Percentiles rank a stretch among this genome's conserved stretches.
phyloP scores from a whole-genome alignment of 2,329 filamentous ascomycete genomes.

The Penicillium sp. region DNA sequence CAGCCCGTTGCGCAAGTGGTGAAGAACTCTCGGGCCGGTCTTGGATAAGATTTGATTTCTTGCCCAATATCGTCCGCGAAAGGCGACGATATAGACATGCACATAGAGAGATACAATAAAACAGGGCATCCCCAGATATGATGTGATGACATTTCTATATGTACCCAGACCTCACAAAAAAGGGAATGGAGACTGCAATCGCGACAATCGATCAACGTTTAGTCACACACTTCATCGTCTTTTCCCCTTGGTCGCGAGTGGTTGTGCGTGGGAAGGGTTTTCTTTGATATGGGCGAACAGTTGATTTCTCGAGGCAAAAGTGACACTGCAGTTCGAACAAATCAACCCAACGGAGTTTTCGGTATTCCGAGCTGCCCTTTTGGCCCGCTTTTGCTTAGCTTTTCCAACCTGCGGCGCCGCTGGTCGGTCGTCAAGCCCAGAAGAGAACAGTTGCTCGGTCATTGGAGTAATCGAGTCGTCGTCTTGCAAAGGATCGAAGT shows the following conservation, averaged over 20 bases:
- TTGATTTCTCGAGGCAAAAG: conserved; percentile 71
- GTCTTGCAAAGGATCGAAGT: conserved; percentile 13
- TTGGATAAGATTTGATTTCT: conserved; percentile 51
- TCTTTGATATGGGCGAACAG: conserved; percentile 72
- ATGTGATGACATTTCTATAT: not conserved
- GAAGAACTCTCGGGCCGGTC: conserved; percentile 78
- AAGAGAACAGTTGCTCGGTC: conserved; percentile 17
- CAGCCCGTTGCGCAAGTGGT: conserved; percentile 83
- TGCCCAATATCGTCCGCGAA: not conserved
- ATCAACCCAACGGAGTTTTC: conserved; percentile 51
- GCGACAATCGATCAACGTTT: not conserved
- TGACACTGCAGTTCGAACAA: conserved; percentile 75
- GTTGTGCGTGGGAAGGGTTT: conserved; percentile 60
- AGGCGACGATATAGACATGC: not conserved
- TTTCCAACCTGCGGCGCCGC: conserved; percentile 45
- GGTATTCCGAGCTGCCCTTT: conserved; percentile 45
- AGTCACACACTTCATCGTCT: conserved; percentile 2
- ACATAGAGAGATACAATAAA: not conserved
- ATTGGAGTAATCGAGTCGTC: conserved; percentile 14
- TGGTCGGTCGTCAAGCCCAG: conserved; percentile 20
- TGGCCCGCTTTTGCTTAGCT: conserved; percentile 54
- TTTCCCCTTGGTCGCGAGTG: conserved; percentile 14
- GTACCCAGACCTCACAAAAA: not conserved
- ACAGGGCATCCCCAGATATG: not conserved
- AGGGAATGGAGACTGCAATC: not conserved